A percentile compares a stretch with the other conserved stretches of the same genome.
These are phyloP conservation scores for Vitis amurensis DNA, from an alignment of 164 flowering plant genomes.

Conservation along the genomic window DNA sequence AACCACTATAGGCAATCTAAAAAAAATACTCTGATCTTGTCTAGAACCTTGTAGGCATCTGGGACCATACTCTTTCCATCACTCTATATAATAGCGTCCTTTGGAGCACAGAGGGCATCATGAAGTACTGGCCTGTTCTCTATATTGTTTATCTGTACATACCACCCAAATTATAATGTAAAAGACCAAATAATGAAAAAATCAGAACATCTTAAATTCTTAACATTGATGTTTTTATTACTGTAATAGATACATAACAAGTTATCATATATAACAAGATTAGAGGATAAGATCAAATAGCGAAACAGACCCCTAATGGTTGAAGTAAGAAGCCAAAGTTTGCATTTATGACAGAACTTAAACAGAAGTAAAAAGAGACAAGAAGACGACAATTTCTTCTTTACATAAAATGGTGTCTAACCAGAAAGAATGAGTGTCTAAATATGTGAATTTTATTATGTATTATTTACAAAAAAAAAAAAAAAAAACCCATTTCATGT, in stretches of 20 bases:
- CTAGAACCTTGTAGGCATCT: conserved; percentile 90
- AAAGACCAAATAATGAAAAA: not conserved
- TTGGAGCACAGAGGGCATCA: conserved; percentile 89
- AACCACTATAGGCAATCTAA: conserved; percentile 79
- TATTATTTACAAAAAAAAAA: too few species aligned
- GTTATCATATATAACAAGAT: too few species aligned
- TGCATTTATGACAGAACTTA: too few species aligned
- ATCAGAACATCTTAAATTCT: too few species aligned
- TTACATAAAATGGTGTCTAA: not conserved
- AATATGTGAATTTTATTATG: not conserved
- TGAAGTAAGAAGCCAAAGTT: too few species aligned
- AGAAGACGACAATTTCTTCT: too few species aligned
- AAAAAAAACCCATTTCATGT: not conserved
- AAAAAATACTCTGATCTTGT: conserved; percentile 76
- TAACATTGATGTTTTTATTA: too few species aligned
- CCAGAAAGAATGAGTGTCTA: not conserved
- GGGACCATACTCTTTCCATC: conserved; percentile 95
- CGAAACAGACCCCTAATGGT: too few species aligned
- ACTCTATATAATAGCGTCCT: conserved; percentile 62
- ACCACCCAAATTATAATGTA: conserved; percentile 1
- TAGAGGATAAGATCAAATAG: too few species aligned
- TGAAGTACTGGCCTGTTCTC: conserved; percentile 93
- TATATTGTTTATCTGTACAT: conserved; percentile 76
- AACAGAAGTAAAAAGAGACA: too few species aligned
- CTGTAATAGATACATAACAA: too few species aligned